A percentile compares a stretch with the other conserved stretches of the same genome.
Evolutionary conservation across 2,329 filamentous ascomycete genomes (phyloP).

Genomic region (Cladosporium sp.): DNA sequence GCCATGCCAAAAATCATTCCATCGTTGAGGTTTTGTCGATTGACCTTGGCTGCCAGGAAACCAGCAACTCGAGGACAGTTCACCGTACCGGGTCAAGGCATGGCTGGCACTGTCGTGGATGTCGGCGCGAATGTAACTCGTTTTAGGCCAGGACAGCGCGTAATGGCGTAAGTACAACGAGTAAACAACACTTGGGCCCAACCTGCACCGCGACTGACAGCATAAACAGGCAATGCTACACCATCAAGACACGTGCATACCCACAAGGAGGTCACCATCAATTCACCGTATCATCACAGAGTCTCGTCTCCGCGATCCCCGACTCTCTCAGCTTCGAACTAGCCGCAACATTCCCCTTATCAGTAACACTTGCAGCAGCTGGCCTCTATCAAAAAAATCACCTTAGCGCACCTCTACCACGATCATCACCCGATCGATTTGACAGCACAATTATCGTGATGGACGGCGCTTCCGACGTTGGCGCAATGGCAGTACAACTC

Average conservation of each 20-base stretch:
- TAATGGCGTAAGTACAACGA: background rate
- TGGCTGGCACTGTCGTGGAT: background rate
- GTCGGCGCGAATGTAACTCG: background rate
- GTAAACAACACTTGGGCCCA: too few relatives aligned
- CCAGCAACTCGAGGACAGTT: too few relatives aligned
- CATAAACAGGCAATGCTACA: background rate
- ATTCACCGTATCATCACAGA: background rate
- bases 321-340: conserved; percentile 33
- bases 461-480: conserved; percentile 36
- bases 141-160: background rate
- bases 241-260: background rate
- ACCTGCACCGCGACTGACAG: too few relatives aligned
- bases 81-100: background rate
- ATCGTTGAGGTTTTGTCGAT: too few relatives aligned
- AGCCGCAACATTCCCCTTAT: conserved; percentile 40
- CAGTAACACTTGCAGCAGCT: conserved; percentile 40
- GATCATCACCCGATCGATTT: conserved; percentile 24
- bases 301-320: conserved; percentile 27
- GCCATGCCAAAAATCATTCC: too few relatives aligned
- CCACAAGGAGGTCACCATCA: background rate
- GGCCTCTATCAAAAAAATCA: conserved; percentile 36
- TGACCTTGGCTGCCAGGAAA: too few relatives aligned
- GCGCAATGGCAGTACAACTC: conserved; percentile 24
- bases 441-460: conserved; percentile 41
- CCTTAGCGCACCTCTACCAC: conserved; percentile 37